Conservation (phyloP, 2,329 filamentous ascomycete species). For the Fusarium kyushuense region DNA sequence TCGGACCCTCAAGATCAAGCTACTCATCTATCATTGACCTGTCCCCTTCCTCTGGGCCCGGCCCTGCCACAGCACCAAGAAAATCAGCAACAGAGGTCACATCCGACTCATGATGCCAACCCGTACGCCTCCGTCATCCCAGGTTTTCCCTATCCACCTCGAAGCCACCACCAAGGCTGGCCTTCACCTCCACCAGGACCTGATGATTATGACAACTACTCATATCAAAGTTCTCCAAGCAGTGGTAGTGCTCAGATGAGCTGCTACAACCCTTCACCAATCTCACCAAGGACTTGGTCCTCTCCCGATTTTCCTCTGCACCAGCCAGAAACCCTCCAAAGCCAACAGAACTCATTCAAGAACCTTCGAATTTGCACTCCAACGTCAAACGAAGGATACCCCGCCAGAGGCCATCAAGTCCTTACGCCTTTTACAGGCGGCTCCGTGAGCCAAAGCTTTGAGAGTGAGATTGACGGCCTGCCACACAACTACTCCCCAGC, state of each 20-base stretch:
- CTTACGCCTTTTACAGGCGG: conserved; percentile 37
- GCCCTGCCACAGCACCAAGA: conserved; percentile 39
- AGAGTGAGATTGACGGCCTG: conserved; percentile 39
- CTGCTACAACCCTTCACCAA: conserved; percentile 48
- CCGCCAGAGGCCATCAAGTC: conserved; percentile 33
- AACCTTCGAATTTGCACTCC: conserved; percentile 47
- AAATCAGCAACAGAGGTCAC: conserved; percentile 30
- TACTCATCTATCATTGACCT: conserved; percentile 41
- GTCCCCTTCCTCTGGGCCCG: conserved; percentile 38
- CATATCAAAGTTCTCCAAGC: conserved; percentile 52
- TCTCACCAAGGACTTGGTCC: conserved; percentile 54
- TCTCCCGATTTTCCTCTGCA: conserved; percentile 45
- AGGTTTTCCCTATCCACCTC: conserved; percentile 42
- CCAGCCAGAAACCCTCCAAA: conserved; percentile 36
- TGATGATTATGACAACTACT: conserved; percentile 55
- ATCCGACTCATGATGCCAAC: conserved; percentile 33
- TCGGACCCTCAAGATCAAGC: conserved; percentile 39
- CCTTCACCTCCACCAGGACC: conserved; percentile 54
- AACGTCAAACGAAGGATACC: conserved; percentile 39
- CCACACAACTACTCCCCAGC: conserved; percentile 25
- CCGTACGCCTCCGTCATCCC: conserved; percentile 43
- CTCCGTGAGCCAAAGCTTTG: conserved; percentile 29
- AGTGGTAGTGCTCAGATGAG: conserved; percentile 40
- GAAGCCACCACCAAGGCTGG: conserved; percentile 47
- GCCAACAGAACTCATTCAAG: conserved; percentile 40